These are phyloP conservation scores for Conoideocrella luteorostrata DNA, from an alignment of 2,329 filamentous ascomycete genomes.

Conservation along the genomic window DNA sequence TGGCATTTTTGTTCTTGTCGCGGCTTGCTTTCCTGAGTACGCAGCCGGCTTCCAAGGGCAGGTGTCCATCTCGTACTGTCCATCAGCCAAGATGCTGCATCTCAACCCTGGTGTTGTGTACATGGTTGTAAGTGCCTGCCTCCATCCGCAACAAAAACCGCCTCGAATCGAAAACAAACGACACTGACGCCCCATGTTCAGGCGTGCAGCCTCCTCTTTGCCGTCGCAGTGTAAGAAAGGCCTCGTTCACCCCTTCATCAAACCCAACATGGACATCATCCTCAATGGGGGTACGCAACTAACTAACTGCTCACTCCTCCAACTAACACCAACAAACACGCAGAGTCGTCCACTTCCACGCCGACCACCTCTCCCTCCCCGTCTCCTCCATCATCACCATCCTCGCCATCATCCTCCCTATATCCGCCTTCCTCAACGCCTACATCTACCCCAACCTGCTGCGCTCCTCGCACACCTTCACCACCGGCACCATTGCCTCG, in stretches of 20 bases:
- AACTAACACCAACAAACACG: too few relatives aligned
- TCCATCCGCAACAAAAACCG: neutral
- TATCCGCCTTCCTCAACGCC: slow-evolving; percentile 31
- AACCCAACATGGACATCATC: slow-evolving; percentile 4
- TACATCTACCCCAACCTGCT: slow-evolving; percentile 27
- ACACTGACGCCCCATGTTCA: slow-evolving; percentile 8
- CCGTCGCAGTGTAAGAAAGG: slow-evolving; percentile 23
- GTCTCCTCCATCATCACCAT: slow-evolving; percentile 29
- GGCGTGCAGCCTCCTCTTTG: slow-evolving; percentile 23
- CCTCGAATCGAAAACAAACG: neutral
- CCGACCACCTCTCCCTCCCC: slow-evolving; percentile 33
- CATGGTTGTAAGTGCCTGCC: slow-evolving; percentile 20
- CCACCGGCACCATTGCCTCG: slow-evolving; percentile 17
- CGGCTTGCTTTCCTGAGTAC: too few relatives aligned
- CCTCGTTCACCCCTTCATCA: neutral
- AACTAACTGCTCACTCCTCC: too few relatives aligned
- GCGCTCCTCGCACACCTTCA: slow-evolving; percentile 16
- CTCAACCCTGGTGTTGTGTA: slow-evolving; percentile 23
- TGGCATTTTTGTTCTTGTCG: too few relatives aligned
- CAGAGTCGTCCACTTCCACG: slow-evolving; percentile 34
- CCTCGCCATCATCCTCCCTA: slow-evolving; percentile 32
- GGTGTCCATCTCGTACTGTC: too few relatives aligned
- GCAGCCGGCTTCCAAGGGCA: too few relatives aligned
- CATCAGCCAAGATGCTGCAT: slow-evolving; percentile 6
- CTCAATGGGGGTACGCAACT: too few relatives aligned